phyloP scores from a whole-genome alignment of 768 basidiomycete genomes.

The Lactarius hengduanensis region DNA sequence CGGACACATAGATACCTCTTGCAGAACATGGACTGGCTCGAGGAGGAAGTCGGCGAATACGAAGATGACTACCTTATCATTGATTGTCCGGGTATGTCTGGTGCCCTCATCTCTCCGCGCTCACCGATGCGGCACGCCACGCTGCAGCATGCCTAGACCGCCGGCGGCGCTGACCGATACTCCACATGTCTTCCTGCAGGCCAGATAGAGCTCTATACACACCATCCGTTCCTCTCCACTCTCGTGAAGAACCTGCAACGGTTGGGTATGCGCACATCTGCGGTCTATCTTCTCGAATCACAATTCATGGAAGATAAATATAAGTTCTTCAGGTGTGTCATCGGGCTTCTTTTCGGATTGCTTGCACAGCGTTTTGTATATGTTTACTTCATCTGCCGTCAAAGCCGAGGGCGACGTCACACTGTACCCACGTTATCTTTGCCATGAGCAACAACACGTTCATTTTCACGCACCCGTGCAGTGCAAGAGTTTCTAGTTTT shows the following conservation, averaged over 20 bases:
- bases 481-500: neutral
- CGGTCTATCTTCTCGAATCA: conserved; percentile 91
- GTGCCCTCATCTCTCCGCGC: conserved; percentile 4
- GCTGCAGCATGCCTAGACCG: conserved; percentile 6
- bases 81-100: conserved; percentile 76
- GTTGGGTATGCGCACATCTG: conserved; percentile 83
- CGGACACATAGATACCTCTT: conserved; percentile 72
- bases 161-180: conserved; percentile 8
- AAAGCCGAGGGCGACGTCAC: conserved; percentile 9
- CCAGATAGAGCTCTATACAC: conserved; percentile 98
- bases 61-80: conserved; percentile 95
- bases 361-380: conserved; percentile 20
- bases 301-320: conserved; percentile 99
- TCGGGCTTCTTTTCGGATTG: conserved; percentile 3
- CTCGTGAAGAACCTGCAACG: conserved; percentile 74
- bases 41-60: conserved; percentile 91
- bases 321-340: conserved; percentile 86
- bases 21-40: conserved; percentile 98
- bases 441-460: conserved; percentile 7
- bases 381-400: conserved; percentile 7
- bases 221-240: conserved; percentile 93
- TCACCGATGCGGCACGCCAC: conserved; percentile 12
- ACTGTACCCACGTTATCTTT: conserved; percentile 12
- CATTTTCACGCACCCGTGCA: conserved; percentile 2
- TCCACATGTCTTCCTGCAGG: conserved; percentile 45